A percentile compares a stretch with the other conserved stretches of the same genome.
phyloP scores from a whole-genome alignment of 768 basidiomycete species.

The Tylopilus felleus region DNA sequence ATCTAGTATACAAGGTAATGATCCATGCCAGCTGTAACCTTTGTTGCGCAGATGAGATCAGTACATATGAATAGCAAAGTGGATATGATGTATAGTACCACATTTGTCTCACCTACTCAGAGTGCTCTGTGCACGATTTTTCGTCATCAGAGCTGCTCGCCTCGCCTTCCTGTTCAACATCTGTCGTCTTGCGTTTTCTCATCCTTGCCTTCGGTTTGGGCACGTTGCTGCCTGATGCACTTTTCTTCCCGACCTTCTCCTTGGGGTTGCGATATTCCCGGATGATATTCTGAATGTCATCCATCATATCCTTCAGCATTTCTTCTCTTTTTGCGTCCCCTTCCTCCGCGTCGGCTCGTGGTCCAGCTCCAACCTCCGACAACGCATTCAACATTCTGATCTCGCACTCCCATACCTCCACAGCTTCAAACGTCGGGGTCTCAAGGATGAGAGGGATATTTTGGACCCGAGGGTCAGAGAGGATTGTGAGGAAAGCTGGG shows the following conservation, averaged over 20 bases:
- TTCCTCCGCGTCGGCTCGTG: background rate
- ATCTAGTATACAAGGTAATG: background rate
- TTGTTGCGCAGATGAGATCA: background rate
- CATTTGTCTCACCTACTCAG: background rate
- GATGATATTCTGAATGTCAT: slow-evolving; percentile 12
- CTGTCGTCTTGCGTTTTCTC: slow-evolving; percentile 5
- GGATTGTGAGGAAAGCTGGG: slow-evolving; percentile 57
- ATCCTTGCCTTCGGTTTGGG: slow-evolving; percentile 4
- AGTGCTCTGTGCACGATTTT: slow-evolving; percentile 1
- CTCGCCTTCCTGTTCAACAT: slow-evolving; percentile 9
- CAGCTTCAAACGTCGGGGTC: slow-evolving; percentile 68
- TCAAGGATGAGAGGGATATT: slow-evolving; percentile 79
- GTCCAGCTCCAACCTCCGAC: slow-evolving; percentile 16
- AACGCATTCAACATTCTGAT: slow-evolving; percentile 57
- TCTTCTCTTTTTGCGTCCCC: background rate
- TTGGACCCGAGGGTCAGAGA: slow-evolving; percentile 65
- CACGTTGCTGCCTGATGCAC: background rate
- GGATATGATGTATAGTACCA: background rate
- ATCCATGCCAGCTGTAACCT: background rate
- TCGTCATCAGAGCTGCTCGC: slow-evolving; percentile 1
- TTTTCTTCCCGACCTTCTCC: slow-evolving; percentile 2
- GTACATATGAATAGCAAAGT: background rate
- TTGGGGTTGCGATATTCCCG: slow-evolving; percentile 12
- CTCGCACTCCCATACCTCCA: slow-evolving; percentile 71
- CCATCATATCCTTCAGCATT: slow-evolving; percentile 8